Base-by-base conservation (phyloP, 768 basidiomycete genomes). In the Lactarius trivialis region DNA sequence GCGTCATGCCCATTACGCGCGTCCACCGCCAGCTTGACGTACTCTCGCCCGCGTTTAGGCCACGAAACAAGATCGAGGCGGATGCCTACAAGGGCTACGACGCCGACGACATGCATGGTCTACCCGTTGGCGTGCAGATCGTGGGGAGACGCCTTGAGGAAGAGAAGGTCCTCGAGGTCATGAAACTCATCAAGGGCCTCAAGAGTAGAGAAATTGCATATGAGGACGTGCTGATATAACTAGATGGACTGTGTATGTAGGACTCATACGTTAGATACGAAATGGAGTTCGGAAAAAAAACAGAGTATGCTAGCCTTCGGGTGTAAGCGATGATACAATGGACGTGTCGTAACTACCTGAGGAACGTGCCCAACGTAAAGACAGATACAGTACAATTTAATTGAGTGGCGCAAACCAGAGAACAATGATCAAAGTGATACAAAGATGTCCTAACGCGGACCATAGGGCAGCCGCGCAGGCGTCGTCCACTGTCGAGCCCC, bases 101-200 rank as follows among this genome's bases (percentile, higher is more conserved):
- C 55, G 77, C 82, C 1, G 73, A 80, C 15, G 77, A 79, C 61
- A 87, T 88, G 84, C 78, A 84, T 60, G 87, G 87, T 7, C 73
- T 88, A 5, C 86, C 88, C 0, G 69, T 89, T 1, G 85, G 85
- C 1, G 81, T 88, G 12, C 86, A 89, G 69, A 71, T 89, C 34
- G 77, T 82, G 1, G 86, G 85, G 1, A 73, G 79, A 50, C 74
- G 83, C 45, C 76, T 87, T 43, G 84, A 88, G 70, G 89, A 90
- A 72, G 89, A 91, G 72, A 84, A 84, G 68, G 86, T 87, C 2
- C 65, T 89, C 7, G 82, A 84, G 68, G 85, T 82, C 2, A 88
- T 88, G 83, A 81, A 82, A 67, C 76, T 88, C 7, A 74, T 87
- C 53, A 75, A 83, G 57, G 36, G 67, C 15, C 55, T 65, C 53